Evolutionary conservation across 306 rosid species (phyloP), one percentile per base, ranked within the genome.

Genomic region (Sicyos baderoa): DNA sequence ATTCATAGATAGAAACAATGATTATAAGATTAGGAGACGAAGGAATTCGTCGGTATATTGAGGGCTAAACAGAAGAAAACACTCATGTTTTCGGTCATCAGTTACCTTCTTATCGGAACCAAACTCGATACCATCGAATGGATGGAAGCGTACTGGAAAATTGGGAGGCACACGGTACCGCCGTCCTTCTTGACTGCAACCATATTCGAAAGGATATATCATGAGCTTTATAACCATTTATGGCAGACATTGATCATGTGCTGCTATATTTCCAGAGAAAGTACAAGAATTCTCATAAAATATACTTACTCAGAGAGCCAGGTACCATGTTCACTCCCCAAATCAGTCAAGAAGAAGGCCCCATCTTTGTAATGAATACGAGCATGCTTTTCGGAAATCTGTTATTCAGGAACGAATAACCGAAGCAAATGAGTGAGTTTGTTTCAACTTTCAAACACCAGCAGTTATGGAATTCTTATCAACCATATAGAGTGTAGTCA

Each of bases 341-440:
- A 74, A 88, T 94, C 99, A 63, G 89, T 86, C 79, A 90, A 54
- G 77, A 84, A 90, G 80, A 90, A 93, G 19, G 86, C 89, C 7
- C 94, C 97, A 29, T 90, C 85, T 79, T 86, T 82, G 72, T 79
- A 94, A 73, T 74, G 65, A 42, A 93, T 81, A 40, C 72, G 88
- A 14, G 95, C 97, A 71, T 94, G 99, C 59, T 16, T 75, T 72
- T 86, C 71, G 27, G 99, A 90, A 69, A 94, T 88, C 96, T 93
- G 78, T 4, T 15, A 75, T 50, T 50, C 5, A 4, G 25, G n/a
- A 5, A 54, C 15, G 8, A 4, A 54, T 15, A 74, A 71, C 7
- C 6, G 13, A 4, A 60, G 9, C 48, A 60, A 60, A n/a, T 68
- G 32, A 66, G 70, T 64, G 54, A 14, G 64, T 40, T 54, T 64